Percentiles rank a stretch among this genome's conserved stretches.
These are phyloP conservation scores for Calonectria crousiana DNA, from an alignment of 2,329 filamentous ascomycete genomes.

Conservation along the genomic window DNA sequence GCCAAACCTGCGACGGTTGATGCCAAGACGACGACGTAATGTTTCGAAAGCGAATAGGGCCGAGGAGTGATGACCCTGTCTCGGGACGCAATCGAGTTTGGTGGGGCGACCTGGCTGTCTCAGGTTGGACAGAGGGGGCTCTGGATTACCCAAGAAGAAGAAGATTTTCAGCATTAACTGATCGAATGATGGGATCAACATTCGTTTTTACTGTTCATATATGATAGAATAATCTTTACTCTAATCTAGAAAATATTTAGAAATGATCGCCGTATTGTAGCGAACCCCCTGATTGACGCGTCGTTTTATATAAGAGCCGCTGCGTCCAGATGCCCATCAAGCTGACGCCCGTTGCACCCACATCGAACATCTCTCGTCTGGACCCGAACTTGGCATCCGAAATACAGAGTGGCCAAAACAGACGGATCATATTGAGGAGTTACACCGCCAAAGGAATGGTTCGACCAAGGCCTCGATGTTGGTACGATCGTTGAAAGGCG, in stretches of 20 bases:
- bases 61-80: conserved; percentile 9
- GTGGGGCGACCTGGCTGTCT: neutral
- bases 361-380: neutral
- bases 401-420: neutral
- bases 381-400: neutral
- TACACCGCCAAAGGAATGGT: neutral
- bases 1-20: neutral
- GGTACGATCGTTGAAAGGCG: too few species aligned
- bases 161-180: neutral
- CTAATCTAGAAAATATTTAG: neutral
- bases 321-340: neutral
- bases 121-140: neutral
- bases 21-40: neutral
- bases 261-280: neutral
- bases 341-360: neutral
- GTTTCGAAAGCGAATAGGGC: conserved; percentile 1
- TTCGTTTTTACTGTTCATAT: neutral
- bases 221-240: neutral
- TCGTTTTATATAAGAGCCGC: neutral
- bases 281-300: neutral
- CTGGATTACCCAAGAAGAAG: neutral
- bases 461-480: neutral
- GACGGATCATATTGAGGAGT: neutral
- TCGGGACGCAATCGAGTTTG: conserved; percentile 16
- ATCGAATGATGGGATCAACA: neutral